Evolutionary conservation across 1,139 yeast species (phyloP).

Genomic region (Debaryomycetaceae sp.): DNA sequence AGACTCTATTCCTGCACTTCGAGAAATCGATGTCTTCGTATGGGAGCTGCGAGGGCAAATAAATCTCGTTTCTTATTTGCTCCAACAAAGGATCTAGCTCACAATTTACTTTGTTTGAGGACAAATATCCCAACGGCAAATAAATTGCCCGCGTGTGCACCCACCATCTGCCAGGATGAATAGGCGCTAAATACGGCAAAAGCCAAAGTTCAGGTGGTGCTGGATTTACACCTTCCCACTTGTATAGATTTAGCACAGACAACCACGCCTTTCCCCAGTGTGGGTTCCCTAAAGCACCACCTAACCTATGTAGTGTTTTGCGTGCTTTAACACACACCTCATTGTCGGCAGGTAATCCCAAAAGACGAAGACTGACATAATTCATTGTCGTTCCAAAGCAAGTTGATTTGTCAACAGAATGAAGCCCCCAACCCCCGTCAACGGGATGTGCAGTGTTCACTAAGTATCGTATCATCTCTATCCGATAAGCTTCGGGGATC

Average conservation of each 20-base stretch:
- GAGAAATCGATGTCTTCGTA: slow-evolving; percentile 68
- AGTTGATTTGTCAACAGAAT: slow-evolving; percentile 86
- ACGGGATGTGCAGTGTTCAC: slow-evolving; percentile 93
- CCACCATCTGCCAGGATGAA: slow-evolving; percentile 99
- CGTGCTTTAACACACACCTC: slow-evolving; percentile 82
- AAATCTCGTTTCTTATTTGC: slow-evolving; percentile 74
- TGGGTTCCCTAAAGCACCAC: slow-evolving; percentile 88
- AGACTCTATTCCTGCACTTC: slow-evolving; percentile 73
- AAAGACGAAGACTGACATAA: slow-evolving; percentile 70
- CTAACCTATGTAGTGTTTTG: slow-evolving; percentile 61
- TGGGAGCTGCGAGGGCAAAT: slow-evolving; percentile 45
- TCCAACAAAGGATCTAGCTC: slow-evolving; percentile 60
- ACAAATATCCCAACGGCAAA: slow-evolving; percentile 79
- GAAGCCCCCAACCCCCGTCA: slow-evolving; percentile 99
- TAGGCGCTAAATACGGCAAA: slow-evolving; percentile 73
- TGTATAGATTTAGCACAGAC: slow-evolving; percentile 71
- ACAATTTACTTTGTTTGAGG: slow-evolving; percentile 55
- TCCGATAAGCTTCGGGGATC: slow-evolving; percentile 62
- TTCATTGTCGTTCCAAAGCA: slow-evolving; percentile 92
- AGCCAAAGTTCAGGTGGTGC: slow-evolving; percentile 96
- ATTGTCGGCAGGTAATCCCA: slow-evolving; percentile 74
- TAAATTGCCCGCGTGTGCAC: slow-evolving; percentile 95
- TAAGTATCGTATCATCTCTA: slow-evolving; percentile 77
- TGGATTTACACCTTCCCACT: slow-evolving; percentile 97
- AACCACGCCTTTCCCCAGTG: slow-evolving; percentile 99